Conservation (phyloP, 2,329 filamentous ascomycete species). For the Orbilia quercus region DNA sequence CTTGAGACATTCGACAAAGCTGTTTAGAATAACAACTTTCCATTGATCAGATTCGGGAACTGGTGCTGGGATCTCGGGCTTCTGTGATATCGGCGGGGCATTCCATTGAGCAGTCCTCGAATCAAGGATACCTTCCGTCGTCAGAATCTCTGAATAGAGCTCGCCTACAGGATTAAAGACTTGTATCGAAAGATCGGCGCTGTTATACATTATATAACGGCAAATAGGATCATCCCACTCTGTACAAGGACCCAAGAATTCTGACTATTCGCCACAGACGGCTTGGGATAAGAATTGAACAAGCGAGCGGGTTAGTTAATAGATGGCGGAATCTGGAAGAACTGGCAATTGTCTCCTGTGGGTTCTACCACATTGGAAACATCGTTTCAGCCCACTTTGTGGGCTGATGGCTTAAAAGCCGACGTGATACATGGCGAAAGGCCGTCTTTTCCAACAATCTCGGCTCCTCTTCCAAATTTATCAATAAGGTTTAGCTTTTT, state of each 20-base stretch:
- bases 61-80: neutral
- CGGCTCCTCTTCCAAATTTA: too few relatives aligned
- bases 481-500: too few relatives aligned
- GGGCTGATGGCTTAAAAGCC: too few relatives aligned
- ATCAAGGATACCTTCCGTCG: neutral
- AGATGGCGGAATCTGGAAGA: too few relatives aligned
- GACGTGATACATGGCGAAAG: too few relatives aligned
- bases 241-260: neutral
- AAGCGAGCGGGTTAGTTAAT: too few relatives aligned
- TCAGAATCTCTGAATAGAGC: slow-evolving; percentile 7
- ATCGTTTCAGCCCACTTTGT: too few relatives aligned
- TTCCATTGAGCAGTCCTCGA: neutral
- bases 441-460: too few relatives aligned
- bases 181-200: slow-evolving; percentile 3
- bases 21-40: too few relatives aligned
- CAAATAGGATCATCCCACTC: slow-evolving; percentile 7
- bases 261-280: neutral
- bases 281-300: neutral
- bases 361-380: too few relatives aligned
- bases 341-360: too few relatives aligned
- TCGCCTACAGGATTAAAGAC: neutral
- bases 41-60: neutral
- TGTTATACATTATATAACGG: slow-evolving; percentile 8
- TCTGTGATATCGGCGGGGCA: neutral
- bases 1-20: slow-evolving; percentile 2